Conservation (phyloP, 2,329 filamentous ascomycete genomes). For the Phaeosphaeriaceae sp. region DNA sequence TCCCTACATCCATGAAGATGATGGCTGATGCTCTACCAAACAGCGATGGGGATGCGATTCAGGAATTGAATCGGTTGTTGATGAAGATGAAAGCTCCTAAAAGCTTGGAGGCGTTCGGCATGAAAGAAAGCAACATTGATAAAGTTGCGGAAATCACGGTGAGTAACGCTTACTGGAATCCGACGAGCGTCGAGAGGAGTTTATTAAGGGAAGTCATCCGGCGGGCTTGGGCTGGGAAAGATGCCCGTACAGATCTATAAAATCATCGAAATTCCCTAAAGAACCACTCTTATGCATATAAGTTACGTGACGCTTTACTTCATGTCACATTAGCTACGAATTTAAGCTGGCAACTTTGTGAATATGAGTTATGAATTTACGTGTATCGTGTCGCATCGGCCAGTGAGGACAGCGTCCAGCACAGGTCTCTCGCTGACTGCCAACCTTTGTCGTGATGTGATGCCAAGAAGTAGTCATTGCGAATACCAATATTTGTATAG, state of each 20-base stretch:
- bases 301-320: no score
- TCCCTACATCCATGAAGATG: slow-evolving; percentile 61
- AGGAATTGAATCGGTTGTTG: slow-evolving; percentile 65
- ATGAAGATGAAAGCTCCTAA: slow-evolving; percentile 57
- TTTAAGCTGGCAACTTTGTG: no score
- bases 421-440: no score
- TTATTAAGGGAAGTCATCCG: background rate
- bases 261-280: background rate
- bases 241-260: background rate
- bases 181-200: slow-evolving; percentile 27
- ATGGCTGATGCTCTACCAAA: slow-evolving; percentile 62
- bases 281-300: no score
- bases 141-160: slow-evolving; percentile 67
- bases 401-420: no score
- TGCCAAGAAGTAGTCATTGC: no score
- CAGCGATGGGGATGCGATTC: slow-evolving; percentile 62
- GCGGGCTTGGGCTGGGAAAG: slow-evolving; percentile 1
- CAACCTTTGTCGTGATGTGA: no score
- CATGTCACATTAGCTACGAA: no score
- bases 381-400: no score
- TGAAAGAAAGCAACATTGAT: slow-evolving; percentile 68
- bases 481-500: no score
- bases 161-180: slow-evolving; percentile 67
- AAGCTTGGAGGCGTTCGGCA: slow-evolving; percentile 61
- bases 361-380: no score